phyloP scores from a whole-genome alignment of 306 rosid genomes.

The Trifolium repens region DNA sequence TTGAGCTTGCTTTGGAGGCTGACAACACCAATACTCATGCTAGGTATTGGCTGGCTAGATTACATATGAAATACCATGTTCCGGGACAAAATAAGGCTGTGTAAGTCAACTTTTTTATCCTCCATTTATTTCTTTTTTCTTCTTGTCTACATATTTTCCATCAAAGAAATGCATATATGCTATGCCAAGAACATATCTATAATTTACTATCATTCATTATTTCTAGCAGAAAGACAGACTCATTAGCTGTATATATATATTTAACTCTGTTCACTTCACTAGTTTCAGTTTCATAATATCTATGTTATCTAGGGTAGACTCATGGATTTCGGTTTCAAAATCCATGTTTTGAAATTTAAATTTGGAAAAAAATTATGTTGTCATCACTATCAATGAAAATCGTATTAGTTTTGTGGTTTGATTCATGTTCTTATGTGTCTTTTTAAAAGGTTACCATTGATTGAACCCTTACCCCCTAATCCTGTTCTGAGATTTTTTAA shows the following conservation, averaged over 20 bases:
- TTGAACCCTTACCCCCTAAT: neutral
- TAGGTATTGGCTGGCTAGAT: conserved; percentile 82
- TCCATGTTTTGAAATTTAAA: neutral
- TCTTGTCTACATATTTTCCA: conserved; percentile 23
- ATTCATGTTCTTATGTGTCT: neutral
- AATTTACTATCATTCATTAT: neutral
- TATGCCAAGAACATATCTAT: neutral
- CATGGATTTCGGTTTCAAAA: neutral
- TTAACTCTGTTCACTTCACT: neutral
- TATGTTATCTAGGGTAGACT: neutral
- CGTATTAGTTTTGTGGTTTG: neutral
- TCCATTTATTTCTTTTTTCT: conserved; percentile 14
- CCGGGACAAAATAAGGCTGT: conserved; percentile 80
- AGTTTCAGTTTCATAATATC: neutral
- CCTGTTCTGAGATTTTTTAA: neutral
- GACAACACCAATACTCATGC: conserved; percentile 87
- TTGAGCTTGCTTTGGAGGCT: conserved; percentile 89
- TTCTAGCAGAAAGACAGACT: neutral
- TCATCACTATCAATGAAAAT: neutral
- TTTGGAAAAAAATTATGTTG: neutral
- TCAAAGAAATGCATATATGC: conserved; percentile 1
- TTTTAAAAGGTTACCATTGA: conserved; percentile 1
- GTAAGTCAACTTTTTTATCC: conserved; percentile 49
- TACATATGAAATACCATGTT: conserved; percentile 92
- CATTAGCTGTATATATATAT: neutral